Evolutionary conservation across 306 rosid species (phyloP), one percentile per base, ranked within the genome.

Genomic region (Bauhinia variegata): DNA sequence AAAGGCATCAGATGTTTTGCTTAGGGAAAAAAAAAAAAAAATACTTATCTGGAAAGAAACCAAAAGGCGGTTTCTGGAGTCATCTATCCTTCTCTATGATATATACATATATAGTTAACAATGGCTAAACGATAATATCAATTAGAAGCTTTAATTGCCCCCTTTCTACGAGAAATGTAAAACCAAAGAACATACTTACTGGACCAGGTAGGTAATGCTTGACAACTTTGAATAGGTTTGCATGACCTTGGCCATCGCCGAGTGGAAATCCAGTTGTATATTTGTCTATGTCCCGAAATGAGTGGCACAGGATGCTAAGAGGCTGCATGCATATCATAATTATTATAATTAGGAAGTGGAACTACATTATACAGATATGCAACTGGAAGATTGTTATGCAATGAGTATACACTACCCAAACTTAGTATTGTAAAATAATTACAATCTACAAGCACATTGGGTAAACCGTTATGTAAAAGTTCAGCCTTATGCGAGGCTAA

Each of bases 121-220:
- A 16, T 14, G 33, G 43, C 53, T 58, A 60, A 3, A 18, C 7
- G 48, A 57, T 41, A 41, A 53, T 34, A 52, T n/a, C 12, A 41
- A 44, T 8, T 11, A 13, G n/a, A 2, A 50, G 28, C 34, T 13
- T 11, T 32, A 5, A 16, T 19, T 50, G 32, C 42, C 37, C 34
- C 49, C 8, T 12, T 54, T 54, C 58, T 47, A 39, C 31, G 16
- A 51, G 71, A 15, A 37, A 16, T 4, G 34, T 32, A 52, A 33
- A 73, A 62, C 73, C 17, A 71, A 58, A 58, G 39, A 84, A 64
- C 66, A 72, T 49, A 87, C 98, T 89, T 79, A 92, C 98, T 12
- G 98, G 98, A 51, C 98, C 98, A 58, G 98, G 98, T 75, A 92
- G 82, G 87, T 74, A 88, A 44, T 86, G 91, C 84, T 92, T 92